Conservation (phyloP, 805 yeast species). For the Ogataea dorogensis region DNA sequence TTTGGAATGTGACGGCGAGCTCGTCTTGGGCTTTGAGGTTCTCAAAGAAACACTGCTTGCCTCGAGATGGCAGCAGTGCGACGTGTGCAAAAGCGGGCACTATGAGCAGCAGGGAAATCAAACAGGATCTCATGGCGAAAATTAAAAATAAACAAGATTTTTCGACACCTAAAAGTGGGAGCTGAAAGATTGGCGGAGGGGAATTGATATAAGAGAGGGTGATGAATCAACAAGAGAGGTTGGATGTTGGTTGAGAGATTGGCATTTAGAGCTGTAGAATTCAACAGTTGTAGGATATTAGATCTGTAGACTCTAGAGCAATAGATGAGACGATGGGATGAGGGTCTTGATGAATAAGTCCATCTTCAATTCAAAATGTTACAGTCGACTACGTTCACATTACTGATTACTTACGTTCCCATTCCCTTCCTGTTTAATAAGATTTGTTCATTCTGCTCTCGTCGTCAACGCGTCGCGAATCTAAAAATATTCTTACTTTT, state of each 20-base stretch:
- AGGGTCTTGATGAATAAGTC: too few species aligned
- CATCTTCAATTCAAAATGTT: too few species aligned
- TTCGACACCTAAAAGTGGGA: too few species aligned
- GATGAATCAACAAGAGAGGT: too few species aligned
- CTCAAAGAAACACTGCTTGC: slow-evolving; percentile 87
- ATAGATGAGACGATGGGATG: too few species aligned
- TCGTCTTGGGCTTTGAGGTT: slow-evolving; percentile 79
- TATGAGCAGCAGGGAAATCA: slow-evolving; percentile 15
- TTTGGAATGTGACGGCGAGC: slow-evolving; percentile 86
- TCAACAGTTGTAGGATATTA: too few species aligned
- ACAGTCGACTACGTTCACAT: too few species aligned
- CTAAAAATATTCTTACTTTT: slow-evolving; percentile 7
- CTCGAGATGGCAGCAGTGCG: slow-evolving; percentile 76
- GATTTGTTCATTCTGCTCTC: not conserved
- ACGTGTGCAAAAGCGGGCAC: slow-evolving; percentile 58
- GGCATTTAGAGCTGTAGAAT: too few species aligned
- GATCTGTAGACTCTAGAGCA: too few species aligned
- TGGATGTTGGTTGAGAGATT: too few species aligned
- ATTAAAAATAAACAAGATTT: slow-evolving; percentile 11
- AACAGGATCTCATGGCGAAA: slow-evolving; percentile 12
- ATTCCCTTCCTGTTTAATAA: not conserved
- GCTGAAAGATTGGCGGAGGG: too few species aligned
- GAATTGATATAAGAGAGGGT: too few species aligned
- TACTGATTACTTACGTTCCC: not conserved
- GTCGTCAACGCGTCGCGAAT: slow-evolving; percentile 8